Conservation (phyloP, 352 stramenopile genomes). For the Phytophthora melonis region DNA sequence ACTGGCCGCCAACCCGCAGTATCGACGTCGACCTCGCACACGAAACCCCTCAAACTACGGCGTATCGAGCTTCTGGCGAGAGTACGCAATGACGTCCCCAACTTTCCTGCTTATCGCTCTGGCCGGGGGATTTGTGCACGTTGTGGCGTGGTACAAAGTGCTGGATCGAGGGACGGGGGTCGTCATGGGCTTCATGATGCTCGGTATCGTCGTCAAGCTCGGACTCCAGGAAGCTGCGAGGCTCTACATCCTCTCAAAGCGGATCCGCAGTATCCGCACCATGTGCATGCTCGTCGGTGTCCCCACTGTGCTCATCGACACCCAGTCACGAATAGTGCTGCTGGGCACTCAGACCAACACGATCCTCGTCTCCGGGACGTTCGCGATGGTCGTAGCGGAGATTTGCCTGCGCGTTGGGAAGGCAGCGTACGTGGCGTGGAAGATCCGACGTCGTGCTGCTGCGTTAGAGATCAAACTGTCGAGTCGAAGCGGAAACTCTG, state of each 20-base stretch:
- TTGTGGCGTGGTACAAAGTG: conserved; percentile 21
- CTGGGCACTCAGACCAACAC: conserved; percentile 38
- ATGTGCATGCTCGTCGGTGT: conserved; percentile 55
- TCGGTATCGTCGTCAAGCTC: conserved; percentile 43
- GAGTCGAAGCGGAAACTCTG: neutral
- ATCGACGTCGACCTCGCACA: neutral
- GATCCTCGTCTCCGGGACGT: conserved; percentile 28
- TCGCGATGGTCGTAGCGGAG: conserved; percentile 39
- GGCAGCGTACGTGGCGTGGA: conserved; percentile 23
- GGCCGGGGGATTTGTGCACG: conserved; percentile 38
- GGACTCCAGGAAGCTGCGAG: conserved; percentile 40
- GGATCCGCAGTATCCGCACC: conserved; percentile 42
- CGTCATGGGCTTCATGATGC: conserved; percentile 29
- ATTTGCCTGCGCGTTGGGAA: conserved; percentile 38
- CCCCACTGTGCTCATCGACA: conserved; percentile 60
- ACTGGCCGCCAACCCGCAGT: neutral
- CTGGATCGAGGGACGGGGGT: conserved; percentile 14
- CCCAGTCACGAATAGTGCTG: conserved; percentile 53
- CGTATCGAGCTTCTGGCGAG: conserved; percentile 11
- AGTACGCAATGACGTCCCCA: neutral
- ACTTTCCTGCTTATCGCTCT: neutral
- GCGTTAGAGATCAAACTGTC: conserved; percentile 9
- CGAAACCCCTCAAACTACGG: conserved; percentile 11
- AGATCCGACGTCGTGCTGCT: conserved; percentile 18
- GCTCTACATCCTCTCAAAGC: conserved; percentile 32